Conservation (phyloP, 2,329 filamentous ascomycete genomes). For the Chaetothyriales sp. region DNA sequence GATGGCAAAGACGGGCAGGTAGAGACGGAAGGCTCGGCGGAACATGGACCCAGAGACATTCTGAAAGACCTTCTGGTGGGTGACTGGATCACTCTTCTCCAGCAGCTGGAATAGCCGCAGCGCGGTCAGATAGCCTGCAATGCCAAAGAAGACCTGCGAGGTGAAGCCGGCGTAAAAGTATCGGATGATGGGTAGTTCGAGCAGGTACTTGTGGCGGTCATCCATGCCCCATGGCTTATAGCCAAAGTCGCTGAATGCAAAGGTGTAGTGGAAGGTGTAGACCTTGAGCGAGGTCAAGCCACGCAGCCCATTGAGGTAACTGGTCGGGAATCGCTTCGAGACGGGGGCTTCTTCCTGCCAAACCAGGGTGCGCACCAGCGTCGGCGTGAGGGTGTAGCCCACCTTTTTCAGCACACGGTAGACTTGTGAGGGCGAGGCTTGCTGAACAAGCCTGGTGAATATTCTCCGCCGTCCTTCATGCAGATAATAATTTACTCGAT, state of each 20-base stretch:
- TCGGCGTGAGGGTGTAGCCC: constrained; percentile 14
- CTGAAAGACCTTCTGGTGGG: constrained; percentile 27
- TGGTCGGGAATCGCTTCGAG: constrained; percentile 13
- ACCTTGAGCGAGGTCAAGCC: constrained; percentile 32
- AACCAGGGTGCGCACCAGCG: constrained; percentile 9
- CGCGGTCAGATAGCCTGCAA: constrained; percentile 34
- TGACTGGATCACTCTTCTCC: constrained; percentile 25
- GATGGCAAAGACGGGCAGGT: constrained; percentile 28
- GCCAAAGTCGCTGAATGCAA: constrained; percentile 29
- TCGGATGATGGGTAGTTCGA: constrained; percentile 30
- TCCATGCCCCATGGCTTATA: constrained; percentile 26
- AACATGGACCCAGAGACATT: constrained; percentile 29
- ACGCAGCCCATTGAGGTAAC: constrained; percentile 24
- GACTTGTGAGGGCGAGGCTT: constrained; percentile 7
- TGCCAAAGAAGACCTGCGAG: constrained; percentile 33
- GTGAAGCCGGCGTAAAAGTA: constrained; percentile 27
- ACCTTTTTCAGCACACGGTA: constrained; percentile 9
- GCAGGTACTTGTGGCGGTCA: constrained; percentile 12
- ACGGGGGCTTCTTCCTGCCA: constrained; percentile 12
- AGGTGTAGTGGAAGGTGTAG: constrained; percentile 30
- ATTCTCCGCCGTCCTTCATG: neutral
- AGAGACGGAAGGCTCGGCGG: constrained; percentile 29
- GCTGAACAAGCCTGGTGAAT: neutral
- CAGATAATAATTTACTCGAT: neutral
- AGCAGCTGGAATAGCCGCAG: constrained; percentile 23